These are phyloP conservation scores for Mollisia scopiformis DNA, from an alignment of 2,329 filamentous ascomycete genomes.

Conservation along the genomic window DNA sequence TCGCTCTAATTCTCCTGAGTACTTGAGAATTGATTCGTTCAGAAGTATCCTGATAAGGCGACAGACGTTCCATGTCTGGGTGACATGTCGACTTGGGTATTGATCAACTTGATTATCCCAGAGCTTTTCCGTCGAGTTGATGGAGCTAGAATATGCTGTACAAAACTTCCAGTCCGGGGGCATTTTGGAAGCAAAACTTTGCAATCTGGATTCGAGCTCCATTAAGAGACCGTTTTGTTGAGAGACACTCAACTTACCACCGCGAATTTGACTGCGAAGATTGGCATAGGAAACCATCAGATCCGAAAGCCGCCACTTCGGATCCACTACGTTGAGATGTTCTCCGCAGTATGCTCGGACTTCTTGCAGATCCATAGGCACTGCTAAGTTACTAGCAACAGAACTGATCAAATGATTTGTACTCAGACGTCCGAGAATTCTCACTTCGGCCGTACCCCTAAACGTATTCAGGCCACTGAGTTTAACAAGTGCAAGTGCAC, in stretches of 20 bases:
- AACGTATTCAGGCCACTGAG: neutral
- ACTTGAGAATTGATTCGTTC: conserved; percentile 10
- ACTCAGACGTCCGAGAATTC: conserved; percentile 4
- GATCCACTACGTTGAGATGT: neutral
- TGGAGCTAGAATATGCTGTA: neutral
- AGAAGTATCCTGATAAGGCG: conserved; percentile 12
- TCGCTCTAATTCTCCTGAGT: neutral
- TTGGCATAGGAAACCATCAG: conserved; percentile 13
- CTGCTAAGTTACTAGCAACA: conserved; percentile 2
- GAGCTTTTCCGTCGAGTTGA: conserved; percentile 2
- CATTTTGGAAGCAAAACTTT: neutral
- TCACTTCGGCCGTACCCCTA: neutral
- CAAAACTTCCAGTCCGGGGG: neutral
- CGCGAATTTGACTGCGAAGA: conserved; percentile 6
- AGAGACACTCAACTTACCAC: neutral
- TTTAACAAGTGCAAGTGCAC: conserved; percentile 23
- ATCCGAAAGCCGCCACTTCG: conserved; percentile 6
- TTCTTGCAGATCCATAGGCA: conserved; percentile 4
- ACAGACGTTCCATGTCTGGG: conserved; percentile 16
- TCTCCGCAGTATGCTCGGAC: conserved; percentile 7
- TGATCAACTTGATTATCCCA: conserved; percentile 8
- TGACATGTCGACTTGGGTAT: conserved; percentile 13
- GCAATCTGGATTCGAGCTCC: neutral
- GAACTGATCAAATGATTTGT: conserved; percentile 12
- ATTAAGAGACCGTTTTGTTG: neutral